phyloP scores from a whole-genome alignment of 2,329 filamentous ascomycete species.

The Lasiodiplodia sp. region DNA sequence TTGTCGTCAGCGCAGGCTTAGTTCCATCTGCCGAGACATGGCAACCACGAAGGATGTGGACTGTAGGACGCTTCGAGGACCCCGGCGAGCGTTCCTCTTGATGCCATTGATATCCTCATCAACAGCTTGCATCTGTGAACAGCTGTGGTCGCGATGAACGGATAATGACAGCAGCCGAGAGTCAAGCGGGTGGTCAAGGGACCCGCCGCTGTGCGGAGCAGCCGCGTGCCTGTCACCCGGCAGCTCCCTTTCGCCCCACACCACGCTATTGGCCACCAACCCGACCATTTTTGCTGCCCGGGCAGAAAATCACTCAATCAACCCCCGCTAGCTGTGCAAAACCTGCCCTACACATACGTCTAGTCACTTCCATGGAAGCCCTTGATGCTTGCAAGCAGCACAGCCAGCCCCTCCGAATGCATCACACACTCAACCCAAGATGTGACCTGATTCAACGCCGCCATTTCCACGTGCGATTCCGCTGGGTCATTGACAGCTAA shows the following conservation, averaged over 20 bases:
- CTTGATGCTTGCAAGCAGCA: background rate
- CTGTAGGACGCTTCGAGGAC: background rate
- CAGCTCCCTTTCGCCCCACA: background rate
- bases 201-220: background rate
- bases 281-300: constrained; percentile 25
- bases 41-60: background rate
- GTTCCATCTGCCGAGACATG: background rate
- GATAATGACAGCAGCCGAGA: background rate
- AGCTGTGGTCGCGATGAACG: background rate
- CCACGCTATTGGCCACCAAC: constrained; percentile 2
- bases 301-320: constrained; percentile 21
- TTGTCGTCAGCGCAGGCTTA: constrained; percentile 7
- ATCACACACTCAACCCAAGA: no score
- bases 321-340: background rate
- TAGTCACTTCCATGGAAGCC: background rate
- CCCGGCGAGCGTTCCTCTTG: background rate
- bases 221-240: background rate
- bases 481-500: background rate
- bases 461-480: background rate
- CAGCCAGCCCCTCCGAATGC: background rate
- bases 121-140: background rate
- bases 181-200: background rate
- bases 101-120: background rate
- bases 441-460: no score
- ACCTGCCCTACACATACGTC: background rate